A percentile compares a stretch with the other conserved stretches of the same genome.
phyloP scores from a whole-genome alignment of 1,139 yeast species.

The Protomyces lactucae-debilis region DNA sequence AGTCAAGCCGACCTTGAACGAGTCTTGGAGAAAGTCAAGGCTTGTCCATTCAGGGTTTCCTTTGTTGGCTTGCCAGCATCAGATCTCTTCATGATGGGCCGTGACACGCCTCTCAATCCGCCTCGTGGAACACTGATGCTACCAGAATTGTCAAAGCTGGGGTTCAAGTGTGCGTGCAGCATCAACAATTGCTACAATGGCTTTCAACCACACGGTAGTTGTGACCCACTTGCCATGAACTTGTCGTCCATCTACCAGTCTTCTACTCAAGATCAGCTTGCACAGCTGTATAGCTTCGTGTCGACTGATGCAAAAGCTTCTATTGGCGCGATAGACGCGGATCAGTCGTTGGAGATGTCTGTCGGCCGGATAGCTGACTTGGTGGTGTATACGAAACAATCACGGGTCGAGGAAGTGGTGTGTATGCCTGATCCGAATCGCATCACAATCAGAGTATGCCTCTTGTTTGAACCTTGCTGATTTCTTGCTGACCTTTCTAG shows the following conservation, averaged over 20 bases:
- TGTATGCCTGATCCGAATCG: background rate
- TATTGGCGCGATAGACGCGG: background rate
- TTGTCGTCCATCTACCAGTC: background rate
- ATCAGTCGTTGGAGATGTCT: background rate
- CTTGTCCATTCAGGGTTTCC: background rate
- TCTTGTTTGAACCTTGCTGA: no score
- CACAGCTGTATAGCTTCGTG: background rate
- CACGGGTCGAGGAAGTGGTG: background rate
- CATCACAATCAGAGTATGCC: background rate
- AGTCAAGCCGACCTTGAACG: background rate
- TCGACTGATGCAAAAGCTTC: background rate
- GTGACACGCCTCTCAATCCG: background rate
- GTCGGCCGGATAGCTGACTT: background rate
- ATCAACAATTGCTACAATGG: constrained; percentile 3
- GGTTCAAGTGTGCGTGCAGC: background rate
- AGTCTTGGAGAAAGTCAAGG: background rate
- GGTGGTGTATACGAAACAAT: background rate
- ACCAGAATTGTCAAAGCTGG: background rate
- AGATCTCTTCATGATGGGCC: constrained; percentile 3
- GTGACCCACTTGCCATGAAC: constrained; percentile 3
- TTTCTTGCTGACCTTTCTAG: background rate
- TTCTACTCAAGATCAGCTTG: background rate
- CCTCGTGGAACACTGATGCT: background rate
- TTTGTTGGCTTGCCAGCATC: constrained; percentile 1
- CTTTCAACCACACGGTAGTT: background rate